phyloP scores from a whole-genome alignment of 306 rosid species.

The Vigna trinervia region DNA sequence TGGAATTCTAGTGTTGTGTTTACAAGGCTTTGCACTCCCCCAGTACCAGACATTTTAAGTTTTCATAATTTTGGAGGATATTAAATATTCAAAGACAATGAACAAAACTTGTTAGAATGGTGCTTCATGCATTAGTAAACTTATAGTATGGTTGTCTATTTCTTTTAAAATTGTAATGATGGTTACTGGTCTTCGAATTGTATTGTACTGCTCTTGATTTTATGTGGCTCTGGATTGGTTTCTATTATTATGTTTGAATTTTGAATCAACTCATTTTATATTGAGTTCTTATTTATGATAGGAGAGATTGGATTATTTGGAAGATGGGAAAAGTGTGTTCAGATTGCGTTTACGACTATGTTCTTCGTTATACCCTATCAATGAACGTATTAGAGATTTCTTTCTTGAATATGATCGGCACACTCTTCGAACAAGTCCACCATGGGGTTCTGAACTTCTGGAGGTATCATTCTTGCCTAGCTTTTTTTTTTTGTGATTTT shows the following conservation, averaged over 20 bases:
- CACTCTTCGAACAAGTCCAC: conserved; percentile 98
- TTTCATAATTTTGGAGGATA: conserved; percentile 21
- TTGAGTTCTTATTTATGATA: conserved; percentile 45
- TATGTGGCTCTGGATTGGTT: conserved; percentile 27
- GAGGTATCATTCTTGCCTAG: conserved; percentile 68
- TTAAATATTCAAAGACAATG: conserved; percentile 7
- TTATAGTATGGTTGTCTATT: conserved; percentile 9
- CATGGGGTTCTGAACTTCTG: conserved; percentile 99
- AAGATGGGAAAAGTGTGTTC: conserved; percentile 94
- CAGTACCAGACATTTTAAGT: not conserved
- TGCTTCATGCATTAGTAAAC: conserved; percentile 15
- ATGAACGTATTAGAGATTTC: conserved; percentile 94
- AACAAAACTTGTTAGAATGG: not conserved
- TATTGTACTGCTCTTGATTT: conserved; percentile 14
- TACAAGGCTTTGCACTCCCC: not conserved
- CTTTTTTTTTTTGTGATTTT: conserved; percentile 26
- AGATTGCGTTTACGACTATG: conserved; percentile 90
- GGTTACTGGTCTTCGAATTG: conserved; percentile 27
- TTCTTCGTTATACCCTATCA: conserved; percentile 91
- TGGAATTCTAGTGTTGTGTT: no score
- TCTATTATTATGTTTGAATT: not conserved
- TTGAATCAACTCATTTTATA: conserved; percentile 17
- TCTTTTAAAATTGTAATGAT: conserved; percentile 17
- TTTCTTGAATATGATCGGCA: conserved; percentile 97
- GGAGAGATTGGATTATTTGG: conserved; percentile 99